phyloP scores from a whole-genome alignment of 148 eudicot species.

The Drosera capensis region DNA sequence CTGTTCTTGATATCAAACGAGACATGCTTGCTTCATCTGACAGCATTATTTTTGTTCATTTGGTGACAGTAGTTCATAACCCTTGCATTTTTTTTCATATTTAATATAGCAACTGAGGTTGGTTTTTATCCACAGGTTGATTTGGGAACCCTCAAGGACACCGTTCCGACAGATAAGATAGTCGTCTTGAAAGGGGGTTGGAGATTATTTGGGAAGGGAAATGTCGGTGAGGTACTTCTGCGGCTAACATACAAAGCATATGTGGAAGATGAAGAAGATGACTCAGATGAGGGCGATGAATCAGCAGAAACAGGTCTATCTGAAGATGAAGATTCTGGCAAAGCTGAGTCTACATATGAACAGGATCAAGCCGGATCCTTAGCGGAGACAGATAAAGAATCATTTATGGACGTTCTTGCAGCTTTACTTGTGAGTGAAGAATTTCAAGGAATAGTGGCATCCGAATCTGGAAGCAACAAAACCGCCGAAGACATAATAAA shows the following conservation, averaged over 20 bases:
- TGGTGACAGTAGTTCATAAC: no score
- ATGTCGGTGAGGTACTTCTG: conserved; percentile 65
- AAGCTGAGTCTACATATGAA: conserved; percentile 29
- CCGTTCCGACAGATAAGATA: conserved; percentile 77
- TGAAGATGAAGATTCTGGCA: conserved; percentile 76
- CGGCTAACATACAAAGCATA: conserved; percentile 90
- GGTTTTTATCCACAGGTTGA: conserved; percentile 46
- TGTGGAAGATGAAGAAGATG: conserved; percentile 97
- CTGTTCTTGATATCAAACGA: no score
- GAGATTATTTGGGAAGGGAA: conserved; percentile 47
- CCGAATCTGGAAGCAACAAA: conserved; percentile 48
- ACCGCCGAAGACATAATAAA: conserved; percentile 17
- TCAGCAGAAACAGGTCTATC: conserved; percentile 25
- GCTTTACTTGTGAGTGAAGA: conserved; percentile 92
- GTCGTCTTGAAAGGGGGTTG: conserved; percentile 70
- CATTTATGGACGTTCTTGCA: conserved; percentile 87
- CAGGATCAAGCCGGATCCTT: conserved; percentile 16
- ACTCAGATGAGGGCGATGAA: conserved; percentile 24
- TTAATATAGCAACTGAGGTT: no score
- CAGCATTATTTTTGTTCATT: no score
- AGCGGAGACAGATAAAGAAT: conserved; percentile 37
- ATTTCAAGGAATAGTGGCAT: conserved; percentile 82
- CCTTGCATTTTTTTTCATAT: no score
- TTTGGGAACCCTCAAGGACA: conserved; percentile 70
- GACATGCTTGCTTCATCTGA: no score